Percentiles rank a stretch among this genome's conserved stretches.
Conservation (phyloP, 345 rosid genomes). For the Rhizophora mangle region DNA sequence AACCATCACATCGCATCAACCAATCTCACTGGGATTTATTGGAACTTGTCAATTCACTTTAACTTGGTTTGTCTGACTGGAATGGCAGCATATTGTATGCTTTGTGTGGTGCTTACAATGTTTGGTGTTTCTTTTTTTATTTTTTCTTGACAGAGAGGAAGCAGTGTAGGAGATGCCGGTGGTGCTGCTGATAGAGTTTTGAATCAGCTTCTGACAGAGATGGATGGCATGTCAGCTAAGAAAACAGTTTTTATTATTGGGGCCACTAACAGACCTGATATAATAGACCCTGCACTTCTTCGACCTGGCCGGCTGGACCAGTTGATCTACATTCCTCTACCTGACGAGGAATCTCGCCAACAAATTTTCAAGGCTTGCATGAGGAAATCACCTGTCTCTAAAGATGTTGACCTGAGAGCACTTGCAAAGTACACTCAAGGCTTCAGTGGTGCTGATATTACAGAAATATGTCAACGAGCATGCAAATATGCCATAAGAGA, state of each 20-base stretch:
- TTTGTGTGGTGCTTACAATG: background rate
- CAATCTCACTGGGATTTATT: too few relatives aligned
- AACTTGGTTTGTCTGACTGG: background rate
- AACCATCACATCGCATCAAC: background rate
- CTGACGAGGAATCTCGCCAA: slow-evolving; percentile 17
- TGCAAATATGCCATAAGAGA: slow-evolving; percentile 12
- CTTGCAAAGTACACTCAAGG: slow-evolving; percentile 15
- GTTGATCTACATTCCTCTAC: slow-evolving; percentile 17
- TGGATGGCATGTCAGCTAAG: slow-evolving; percentile 41
- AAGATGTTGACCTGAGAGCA: slow-evolving; percentile 12
- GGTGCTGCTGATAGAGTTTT: slow-evolving; percentile 21
- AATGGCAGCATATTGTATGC: background rate
- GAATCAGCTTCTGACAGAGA: slow-evolving; percentile 35
- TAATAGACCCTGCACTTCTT: slow-evolving; percentile 20
- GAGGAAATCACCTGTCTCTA: slow-evolving; percentile 22
- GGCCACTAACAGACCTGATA: slow-evolving; percentile 37
- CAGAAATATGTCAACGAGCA: slow-evolving; percentile 14
- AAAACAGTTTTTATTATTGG: slow-evolving; percentile 38
- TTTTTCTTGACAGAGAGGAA: slow-evolving; percentile 10
- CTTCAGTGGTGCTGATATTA: slow-evolving; percentile 17
- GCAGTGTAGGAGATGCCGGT: slow-evolving; percentile 21
- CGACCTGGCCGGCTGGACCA: slow-evolving; percentile 20
- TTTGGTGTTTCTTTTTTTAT: background rate
- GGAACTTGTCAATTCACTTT: too few relatives aligned
- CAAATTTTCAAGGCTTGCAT: slow-evolving; percentile 23